Evolutionary conservation across 257 asterid genomes (phyloP), one percentile per base, ranked within the genome.

Genomic region (Forsythia viridissima): DNA sequence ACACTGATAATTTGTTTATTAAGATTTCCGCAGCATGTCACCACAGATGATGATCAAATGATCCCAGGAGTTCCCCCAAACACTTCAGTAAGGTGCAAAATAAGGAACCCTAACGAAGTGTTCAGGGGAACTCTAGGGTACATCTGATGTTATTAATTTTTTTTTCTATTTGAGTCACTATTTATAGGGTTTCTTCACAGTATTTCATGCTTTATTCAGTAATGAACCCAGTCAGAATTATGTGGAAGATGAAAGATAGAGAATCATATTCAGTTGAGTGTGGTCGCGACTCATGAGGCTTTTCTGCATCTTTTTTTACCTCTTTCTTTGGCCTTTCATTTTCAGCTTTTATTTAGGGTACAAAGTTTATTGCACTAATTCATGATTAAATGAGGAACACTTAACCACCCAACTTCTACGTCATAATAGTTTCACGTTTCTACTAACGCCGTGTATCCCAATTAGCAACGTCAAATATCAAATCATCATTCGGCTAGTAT

Each of bases 161-260:
- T 24, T 24, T 30, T 30, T 30, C 34, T 30, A 55, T 71, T 38
- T 8, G 8, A 40, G 4, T 75, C 36, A 75, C 76, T 68, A 79
- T 81, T 72, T 81, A 78, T 65, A 78, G 78, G 79, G 75, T 79
- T 69, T 63, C 57, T 65, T 52, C 55, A 48, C 24, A 2, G 0
- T 55, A 6, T 34, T 51, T 24, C 79, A 42, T 51, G 77, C 75
- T 76, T 5, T 59, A 70, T 55, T 71, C 69, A 57, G 63, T 6
- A 77, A 85, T 82, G 88, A 85, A 85, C 85, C 88, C 82, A 67
- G 88, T 70, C 86, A 6, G 40, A 67, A 82, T 85, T 67, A 77
- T 37, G 43, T 79, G 79, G 73, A 66, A 85, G 83, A 77, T 73
- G 80, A 80, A 44, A 41, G 57, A 12, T 24, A 48, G 76, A 74